These are phyloP conservation scores for Lantana camara DNA, from an alignment of 257 asterid genomes.

Conservation along the genomic window DNA sequence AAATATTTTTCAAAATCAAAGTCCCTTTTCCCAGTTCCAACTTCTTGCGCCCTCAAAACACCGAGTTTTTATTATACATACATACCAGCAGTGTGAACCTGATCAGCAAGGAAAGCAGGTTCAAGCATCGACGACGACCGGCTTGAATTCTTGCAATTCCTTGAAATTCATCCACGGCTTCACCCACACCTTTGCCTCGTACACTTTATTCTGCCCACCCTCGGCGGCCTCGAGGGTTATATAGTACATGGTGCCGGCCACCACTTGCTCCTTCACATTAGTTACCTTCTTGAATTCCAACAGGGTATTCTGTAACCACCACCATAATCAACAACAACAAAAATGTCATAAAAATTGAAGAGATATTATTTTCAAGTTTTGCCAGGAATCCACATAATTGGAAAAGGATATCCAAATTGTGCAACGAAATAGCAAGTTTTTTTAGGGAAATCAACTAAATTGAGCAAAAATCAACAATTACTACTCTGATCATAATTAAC, in stretches of 20 bases:
- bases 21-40: not conserved
- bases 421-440: not conserved
- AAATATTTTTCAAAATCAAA: constrained; percentile 3
- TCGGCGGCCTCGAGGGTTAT: constrained; percentile 74
- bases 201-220: constrained; percentile 62
- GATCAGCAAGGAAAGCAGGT: constrained; percentile 13
- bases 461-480: not conserved
- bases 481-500: not conserved
- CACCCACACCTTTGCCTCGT: constrained; percentile 95
- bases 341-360: not conserved
- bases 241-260: constrained; percentile 74
- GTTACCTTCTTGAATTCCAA: constrained; percentile 77
- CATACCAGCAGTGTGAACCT: not conserved
- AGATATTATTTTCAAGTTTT: not conserved
- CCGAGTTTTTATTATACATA: constrained; percentile 5
- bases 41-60: constrained; percentile 21
- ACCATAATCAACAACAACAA: not conserved
- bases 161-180: constrained; percentile 86
- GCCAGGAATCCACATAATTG: not conserved
- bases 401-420: not conserved
- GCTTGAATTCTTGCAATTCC: constrained; percentile 83
- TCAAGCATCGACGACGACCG: constrained; percentile 56
- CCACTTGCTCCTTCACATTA: constrained; percentile 77
- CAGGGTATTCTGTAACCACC: constrained; percentile 53
- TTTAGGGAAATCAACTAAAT: not conserved